These are phyloP conservation scores for Benincasa hispida DNA, from an alignment of 306 rosid species.

Conservation along the genomic window DNA sequence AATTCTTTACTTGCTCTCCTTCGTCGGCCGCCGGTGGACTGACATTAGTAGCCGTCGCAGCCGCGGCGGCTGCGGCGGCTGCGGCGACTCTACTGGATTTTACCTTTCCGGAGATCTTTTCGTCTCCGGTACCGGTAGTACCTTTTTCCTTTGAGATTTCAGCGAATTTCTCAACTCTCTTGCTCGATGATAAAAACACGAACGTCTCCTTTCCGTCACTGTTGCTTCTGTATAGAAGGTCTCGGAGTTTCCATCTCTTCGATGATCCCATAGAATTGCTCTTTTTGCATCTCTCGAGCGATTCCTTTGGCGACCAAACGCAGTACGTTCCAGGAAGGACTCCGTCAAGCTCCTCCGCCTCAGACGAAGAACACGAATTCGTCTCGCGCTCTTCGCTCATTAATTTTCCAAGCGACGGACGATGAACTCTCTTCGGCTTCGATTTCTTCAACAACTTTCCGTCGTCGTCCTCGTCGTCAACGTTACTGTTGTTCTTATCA, in stretches of 20 bases:
- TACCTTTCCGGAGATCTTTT: conserved; percentile 1
- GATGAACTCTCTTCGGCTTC: conserved; percentile 14
- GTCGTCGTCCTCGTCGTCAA: background rate
- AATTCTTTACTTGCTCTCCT: background rate
- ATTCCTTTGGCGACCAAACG: conserved; percentile 46
- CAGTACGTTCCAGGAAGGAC: conserved; percentile 42
- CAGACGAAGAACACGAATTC: conserved; percentile 56
- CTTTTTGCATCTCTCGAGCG: conserved; percentile 33
- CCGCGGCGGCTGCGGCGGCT: background rate
- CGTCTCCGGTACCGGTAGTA: background rate
- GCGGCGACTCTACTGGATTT: conserved; percentile 4
- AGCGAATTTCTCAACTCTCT: background rate
- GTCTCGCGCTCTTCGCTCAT: conserved; percentile 58
- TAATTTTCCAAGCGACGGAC: conserved; percentile 48
- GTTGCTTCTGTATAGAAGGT: conserved; percentile 43
- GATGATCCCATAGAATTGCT: conserved; percentile 45
- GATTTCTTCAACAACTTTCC: conserved; percentile 6
- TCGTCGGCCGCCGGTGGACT: background rate
- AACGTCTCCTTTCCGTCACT: conserved; percentile 39
- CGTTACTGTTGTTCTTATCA: background rate
- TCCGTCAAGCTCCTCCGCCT: conserved; percentile 48
- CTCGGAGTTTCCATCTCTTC: conserved; percentile 63
- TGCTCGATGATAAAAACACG: conserved; percentile 13
- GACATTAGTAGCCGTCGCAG: background rate
- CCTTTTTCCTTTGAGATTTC: background rate